A percentile compares a stretch with the other conserved stretches of the same genome.
Evolutionary conservation across 192 early-diverging fungal species (phyloP).

Genomic region (Umbelopsis sp.): DNA sequence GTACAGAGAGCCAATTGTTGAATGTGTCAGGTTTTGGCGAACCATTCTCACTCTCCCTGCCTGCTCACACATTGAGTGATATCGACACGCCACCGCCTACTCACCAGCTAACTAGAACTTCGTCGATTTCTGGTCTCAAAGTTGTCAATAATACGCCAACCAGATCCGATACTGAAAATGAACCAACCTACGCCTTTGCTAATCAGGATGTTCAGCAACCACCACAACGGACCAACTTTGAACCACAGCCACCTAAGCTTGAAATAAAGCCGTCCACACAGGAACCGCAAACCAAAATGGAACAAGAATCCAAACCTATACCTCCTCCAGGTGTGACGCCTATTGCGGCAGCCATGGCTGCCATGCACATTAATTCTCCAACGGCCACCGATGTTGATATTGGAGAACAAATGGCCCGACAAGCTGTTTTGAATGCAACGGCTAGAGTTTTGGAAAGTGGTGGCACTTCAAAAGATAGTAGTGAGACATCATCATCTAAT

Average conservation of each 20-base stretch:
- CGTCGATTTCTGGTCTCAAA: neutral
- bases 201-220: no score
- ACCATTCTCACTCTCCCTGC: neutral
- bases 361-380: neutral
- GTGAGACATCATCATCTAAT: neutral
- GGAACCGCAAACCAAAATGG: neutral
- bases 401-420: neutral
- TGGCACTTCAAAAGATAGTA: neutral
- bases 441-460: conserved; percentile 15
- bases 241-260: neutral
- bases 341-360: neutral
- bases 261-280: neutral
- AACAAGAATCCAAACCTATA: neutral
- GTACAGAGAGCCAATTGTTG: neutral
- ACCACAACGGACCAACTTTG: no score
- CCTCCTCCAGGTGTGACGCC: neutral
- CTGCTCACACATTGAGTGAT: neutral
- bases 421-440: conserved; percentile 7
- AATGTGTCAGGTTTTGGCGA: neutral
- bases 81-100: neutral
- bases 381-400: neutral
- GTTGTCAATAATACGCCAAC: neutral
- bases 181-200: no score
- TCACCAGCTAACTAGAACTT: neutral
- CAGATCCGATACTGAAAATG: no score